Base-by-base conservation (phyloP, 306 rosid genomes). In the Rosa rugosa region DNA sequence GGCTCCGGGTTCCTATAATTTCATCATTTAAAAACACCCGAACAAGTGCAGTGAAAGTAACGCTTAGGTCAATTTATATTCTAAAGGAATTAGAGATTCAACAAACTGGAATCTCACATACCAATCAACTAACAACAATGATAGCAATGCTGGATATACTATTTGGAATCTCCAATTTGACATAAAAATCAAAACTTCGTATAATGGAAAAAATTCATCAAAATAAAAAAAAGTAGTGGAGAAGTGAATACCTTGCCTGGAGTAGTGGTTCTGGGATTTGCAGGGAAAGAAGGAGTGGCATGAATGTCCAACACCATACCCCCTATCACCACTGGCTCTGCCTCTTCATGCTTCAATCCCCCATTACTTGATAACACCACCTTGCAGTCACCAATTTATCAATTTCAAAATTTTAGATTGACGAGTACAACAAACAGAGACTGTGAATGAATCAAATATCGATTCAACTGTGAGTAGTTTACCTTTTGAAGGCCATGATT, bases 241-340 rank as follows among this genome's bases (percentile, higher is more conserved):
- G 46, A 64, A 51, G 14, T 41, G 69, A 71, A 45, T 81, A 92
- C 99, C 93, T 85, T 90, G 75, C 99, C 99, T 40, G 99, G 97
- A 78, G 89, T 87, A 50, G 88, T 87, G 78, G 89, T 78, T 72
- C 86, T 41, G 53, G 87, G 84, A 76, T 60, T 77, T 17, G 86
- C 79, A 53, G 85, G 42, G 5, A 68, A 38, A 18, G 85, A 85
- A 63, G 89, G 85, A 44, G 72, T 79, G 83, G 83, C 85, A 70
- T 88, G 90, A 86, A 94, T 90, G 75, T 92, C 99, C 87, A 94
- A 81, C 34, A 92, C 97, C 99, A 94, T 92, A 63, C 91, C 97
- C 36, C 99, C 99, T 63, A 92, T 84, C 75, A 94, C 83, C 36
- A 94, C 92, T 9, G 93, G 89, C 60, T 90, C 86, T 31, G 80